Conservation (phyloP, 2,329 filamentous ascomycete genomes). For the Alternaria consortialis region DNA sequence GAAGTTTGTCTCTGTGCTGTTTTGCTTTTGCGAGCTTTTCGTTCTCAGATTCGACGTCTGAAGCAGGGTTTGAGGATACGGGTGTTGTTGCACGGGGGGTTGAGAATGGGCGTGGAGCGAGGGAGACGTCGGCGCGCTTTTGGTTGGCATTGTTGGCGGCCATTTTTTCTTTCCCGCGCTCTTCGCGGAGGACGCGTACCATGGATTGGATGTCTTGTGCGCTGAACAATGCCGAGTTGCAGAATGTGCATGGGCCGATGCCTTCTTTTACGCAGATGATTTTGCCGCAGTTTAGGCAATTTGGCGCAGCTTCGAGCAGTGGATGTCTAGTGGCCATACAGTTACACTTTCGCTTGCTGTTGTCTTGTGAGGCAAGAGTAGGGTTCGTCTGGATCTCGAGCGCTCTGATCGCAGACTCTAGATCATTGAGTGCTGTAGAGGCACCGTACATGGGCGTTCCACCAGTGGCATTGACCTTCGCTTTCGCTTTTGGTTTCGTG, state of each 20-base stretch:
- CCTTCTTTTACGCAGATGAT: slow-evolving; percentile 95
- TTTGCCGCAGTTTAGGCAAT: slow-evolving; percentile 91
- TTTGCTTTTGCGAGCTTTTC: slow-evolving; percentile 74
- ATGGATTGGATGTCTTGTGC: slow-evolving; percentile 81
- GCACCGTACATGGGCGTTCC: slow-evolving; percentile 84
- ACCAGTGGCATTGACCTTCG: slow-evolving; percentile 77
- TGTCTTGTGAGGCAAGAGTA: slow-evolving; percentile 65
- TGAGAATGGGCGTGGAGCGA: slow-evolving; percentile 68
- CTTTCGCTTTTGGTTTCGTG: slow-evolving; percentile 62
- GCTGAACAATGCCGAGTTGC: slow-evolving; percentile 76
- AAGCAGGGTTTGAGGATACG: slow-evolving; percentile 49
- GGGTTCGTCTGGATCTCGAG: slow-evolving; percentile 95
- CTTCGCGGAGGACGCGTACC: slow-evolving; percentile 82
- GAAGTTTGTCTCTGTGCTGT: slow-evolving; percentile 80
- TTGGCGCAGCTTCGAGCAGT: slow-evolving; percentile 88
- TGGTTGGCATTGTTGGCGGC: slow-evolving; percentile 77
- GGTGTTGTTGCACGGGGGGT: slow-evolving; percentile 46
- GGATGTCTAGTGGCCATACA: slow-evolving; percentile 91
- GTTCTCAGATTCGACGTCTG: slow-evolving; percentile 57
- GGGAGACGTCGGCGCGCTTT: slow-evolving; percentile 70
- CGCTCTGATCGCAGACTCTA: slow-evolving; percentile 81
- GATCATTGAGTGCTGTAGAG: slow-evolving; percentile 73
- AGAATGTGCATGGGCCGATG: slow-evolving; percentile 92
- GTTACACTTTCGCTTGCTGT: slow-evolving; percentile 74
- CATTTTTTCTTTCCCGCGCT: slow-evolving; percentile 88